These are phyloP conservation scores for Exophiala dermatitidis DNA, from an alignment of 2,329 filamentous ascomycete species.

Conservation along the genomic window DNA sequence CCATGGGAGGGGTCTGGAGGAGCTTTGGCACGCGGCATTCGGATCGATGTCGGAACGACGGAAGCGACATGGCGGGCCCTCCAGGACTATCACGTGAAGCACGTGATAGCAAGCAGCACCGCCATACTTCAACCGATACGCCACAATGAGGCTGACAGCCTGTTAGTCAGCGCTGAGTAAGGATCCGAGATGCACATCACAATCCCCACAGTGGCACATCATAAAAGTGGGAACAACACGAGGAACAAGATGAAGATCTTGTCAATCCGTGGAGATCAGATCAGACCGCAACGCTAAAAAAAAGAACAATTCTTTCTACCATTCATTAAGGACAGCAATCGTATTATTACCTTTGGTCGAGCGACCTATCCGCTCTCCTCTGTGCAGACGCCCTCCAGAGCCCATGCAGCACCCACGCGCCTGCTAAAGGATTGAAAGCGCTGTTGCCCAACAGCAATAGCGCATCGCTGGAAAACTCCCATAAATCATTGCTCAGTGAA, in stretches of 20 bases:
- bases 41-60: too few relatives aligned
- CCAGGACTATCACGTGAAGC: too few relatives aligned
- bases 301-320: not conserved
- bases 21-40: too few relatives aligned
- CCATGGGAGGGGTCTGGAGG: too few relatives aligned
- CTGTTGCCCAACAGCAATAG: conserved; percentile 14
- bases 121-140: too few relatives aligned
- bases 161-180: too few relatives aligned
- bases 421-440: conserved; percentile 23
- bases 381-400: conserved; percentile 7
- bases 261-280: conserved; percentile 1
- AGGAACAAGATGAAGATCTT: conserved; percentile 2
- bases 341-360: conserved; percentile 8
- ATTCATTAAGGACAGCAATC: not conserved
- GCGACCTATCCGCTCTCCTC: conserved; percentile 7
- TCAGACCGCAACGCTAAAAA: not conserved
- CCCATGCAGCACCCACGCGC: conserved; percentile 11
- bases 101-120: too few relatives aligned
- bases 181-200: too few relatives aligned
- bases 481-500: conserved; percentile 21
- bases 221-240: conserved; percentile 10
- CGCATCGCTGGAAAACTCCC: conserved; percentile 10
- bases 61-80: too few relatives aligned
- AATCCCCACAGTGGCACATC: conserved; percentile 2
- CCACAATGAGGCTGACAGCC: too few relatives aligned